phyloP scores from a whole-genome alignment of 2,329 filamentous ascomycete genomes.

The Onygenales sp. region DNA sequence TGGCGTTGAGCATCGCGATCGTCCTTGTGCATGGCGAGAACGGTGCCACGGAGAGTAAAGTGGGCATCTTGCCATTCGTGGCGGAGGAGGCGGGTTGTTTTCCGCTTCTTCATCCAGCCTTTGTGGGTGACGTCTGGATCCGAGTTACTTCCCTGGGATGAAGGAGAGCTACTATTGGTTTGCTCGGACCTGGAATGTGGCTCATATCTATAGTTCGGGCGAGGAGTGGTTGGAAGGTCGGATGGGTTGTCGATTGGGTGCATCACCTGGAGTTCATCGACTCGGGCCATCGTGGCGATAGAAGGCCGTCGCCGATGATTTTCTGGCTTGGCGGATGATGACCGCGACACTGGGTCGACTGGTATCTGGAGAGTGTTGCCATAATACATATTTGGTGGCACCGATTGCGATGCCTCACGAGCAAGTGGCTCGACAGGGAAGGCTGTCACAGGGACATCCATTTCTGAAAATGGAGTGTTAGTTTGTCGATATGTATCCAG shows the following conservation, averaged over 20 bases:
- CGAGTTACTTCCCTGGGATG: background rate
- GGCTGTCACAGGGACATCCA: conserved; percentile 75
- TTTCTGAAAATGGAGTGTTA: conserved; percentile 74
- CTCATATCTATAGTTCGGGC: background rate
- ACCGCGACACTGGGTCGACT: conserved; percentile 37
- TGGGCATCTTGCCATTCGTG: conserved; percentile 92
- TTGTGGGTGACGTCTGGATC: conserved; percentile 54
- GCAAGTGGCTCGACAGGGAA: conserved; percentile 62
- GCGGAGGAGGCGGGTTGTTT: conserved; percentile 76
- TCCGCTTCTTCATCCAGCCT: conserved; percentile 91
- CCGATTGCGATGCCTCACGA: conserved; percentile 76
- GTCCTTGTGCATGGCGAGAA: conserved; percentile 38
- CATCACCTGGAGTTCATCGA: conserved; percentile 18
- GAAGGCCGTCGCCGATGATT: conserved; percentile 24
- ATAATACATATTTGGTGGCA: conserved; percentile 88
- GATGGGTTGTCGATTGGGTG: conserved; percentile 23
- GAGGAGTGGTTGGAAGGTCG: conserved; percentile 16
- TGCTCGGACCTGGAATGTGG: conserved; percentile 12
- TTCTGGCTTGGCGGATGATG: conserved; percentile 32
- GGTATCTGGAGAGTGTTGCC: conserved; percentile 32
- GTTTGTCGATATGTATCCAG: conserved; percentile 49
- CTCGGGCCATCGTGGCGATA: conserved; percentile 17
- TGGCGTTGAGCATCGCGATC: conserved; percentile 16
- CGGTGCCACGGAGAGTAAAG: conserved; percentile 71
- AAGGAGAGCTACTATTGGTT: background rate